Evolutionary conservation across 2,329 filamentous ascomycete species (phyloP).

Genomic region (Cordyceps cateniannulata): DNA sequence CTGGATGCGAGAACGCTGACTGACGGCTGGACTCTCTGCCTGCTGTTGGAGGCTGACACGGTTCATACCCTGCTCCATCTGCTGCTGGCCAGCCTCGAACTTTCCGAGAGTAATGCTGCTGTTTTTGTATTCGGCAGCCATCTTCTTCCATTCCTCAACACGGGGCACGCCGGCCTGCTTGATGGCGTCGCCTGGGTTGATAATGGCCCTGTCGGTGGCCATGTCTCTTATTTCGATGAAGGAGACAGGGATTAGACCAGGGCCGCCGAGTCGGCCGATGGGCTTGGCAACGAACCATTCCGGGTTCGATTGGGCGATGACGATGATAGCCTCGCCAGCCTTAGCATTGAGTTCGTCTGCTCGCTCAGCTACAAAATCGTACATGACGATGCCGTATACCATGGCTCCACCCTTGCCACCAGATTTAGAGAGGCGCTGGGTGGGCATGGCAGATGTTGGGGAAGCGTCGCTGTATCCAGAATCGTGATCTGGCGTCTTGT

Average conservation of each 20-base stretch:
- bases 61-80: conserved; percentile 14
- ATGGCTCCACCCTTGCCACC: conserved; percentile 63
- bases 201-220: conserved; percentile 74
- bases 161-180: conserved; percentile 82
- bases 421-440: conserved; percentile 40
- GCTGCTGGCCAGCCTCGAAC: conserved; percentile 55
- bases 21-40: not conserved
- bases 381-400: conserved; percentile 95
- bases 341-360: conserved; percentile 96
- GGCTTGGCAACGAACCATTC: conserved; percentile 99
- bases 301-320: conserved; percentile 95
- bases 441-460: conserved; percentile 15
- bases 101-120: conserved; percentile 95
- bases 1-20: not conserved
- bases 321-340: conserved; percentile 92
- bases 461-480: conserved; percentile 62
- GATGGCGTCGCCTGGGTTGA: conserved; percentile 79
- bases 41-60: conserved; percentile 25
- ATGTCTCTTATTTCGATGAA: conserved; percentile 97
- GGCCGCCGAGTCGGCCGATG: conserved; percentile 93
- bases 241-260: conserved; percentile 89
- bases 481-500: conserved; percentile 71
- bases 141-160: conserved; percentile 99
- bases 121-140: conserved; percentile 98
- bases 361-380: conserved; percentile 90